A percentile compares a stretch with the other conserved stretches of the same genome.
Conservation (phyloP, 106 monocot species). For the Acorus calamus region DNA sequence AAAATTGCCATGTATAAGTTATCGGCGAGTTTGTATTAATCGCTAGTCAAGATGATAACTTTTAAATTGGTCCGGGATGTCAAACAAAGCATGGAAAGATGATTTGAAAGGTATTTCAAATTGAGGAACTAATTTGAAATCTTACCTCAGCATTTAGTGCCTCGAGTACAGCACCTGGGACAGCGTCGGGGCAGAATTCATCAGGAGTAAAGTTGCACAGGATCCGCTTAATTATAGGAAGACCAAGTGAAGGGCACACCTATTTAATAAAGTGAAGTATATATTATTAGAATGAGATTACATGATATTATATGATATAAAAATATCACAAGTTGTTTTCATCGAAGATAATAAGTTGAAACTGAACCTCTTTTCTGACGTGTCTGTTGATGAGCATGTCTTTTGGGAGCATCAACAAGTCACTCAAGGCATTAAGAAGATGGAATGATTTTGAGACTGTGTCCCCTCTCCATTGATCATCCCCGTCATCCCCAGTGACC, state of each 20-base stretch:
- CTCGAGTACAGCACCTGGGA: conserved; percentile 72
- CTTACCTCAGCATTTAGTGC: conserved; percentile 79
- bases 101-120: no score
- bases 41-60: no score
- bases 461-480: conserved; percentile 13
- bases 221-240: conserved; percentile 59
- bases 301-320: no score
- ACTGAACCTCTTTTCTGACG: conserved; percentile 82
- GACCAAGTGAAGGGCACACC: conserved; percentile 76
- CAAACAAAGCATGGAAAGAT: no score
- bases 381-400: conserved; percentile 78
- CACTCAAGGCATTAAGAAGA: conserved; percentile 76
- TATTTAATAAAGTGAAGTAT: conserved; percentile 1
- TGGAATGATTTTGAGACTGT: conserved; percentile 34
- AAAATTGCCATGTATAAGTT: no score
- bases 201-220: conserved; percentile 91
- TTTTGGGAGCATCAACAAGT: conserved; percentile 97
- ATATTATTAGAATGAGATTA: no score
- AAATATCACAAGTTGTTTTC: no score
- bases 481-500: conserved; percentile 10
- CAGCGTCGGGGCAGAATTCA: conserved; percentile 91
- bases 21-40: no score
- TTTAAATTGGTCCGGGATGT: no score
- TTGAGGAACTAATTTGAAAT: background rate
- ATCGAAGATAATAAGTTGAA: background rate